A percentile compares a stretch with the other conserved stretches of the same genome.
phyloP scores from a whole-genome alignment of 208 protist genomes.

The Trypanosoma caninum region DNA sequence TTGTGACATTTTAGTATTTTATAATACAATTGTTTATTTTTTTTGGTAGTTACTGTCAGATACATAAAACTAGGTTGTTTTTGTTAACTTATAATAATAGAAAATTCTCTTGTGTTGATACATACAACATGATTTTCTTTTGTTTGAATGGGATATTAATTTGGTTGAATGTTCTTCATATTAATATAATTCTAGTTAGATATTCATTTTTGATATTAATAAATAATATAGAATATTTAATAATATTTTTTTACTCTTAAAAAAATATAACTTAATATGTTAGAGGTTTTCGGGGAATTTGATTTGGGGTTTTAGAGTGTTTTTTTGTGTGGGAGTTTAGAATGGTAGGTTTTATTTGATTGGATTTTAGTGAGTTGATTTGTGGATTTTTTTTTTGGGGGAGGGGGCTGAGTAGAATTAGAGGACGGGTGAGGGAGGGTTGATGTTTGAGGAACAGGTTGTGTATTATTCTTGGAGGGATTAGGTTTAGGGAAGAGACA shows the following conservation, averaged over 20 bases:
- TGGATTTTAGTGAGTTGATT: neutral
- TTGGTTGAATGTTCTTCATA: conserved; percentile 38
- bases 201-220: conserved; percentile 42
- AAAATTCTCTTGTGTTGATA: conserved; percentile 31
- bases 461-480: conserved; percentile 11
- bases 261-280: conserved; percentile 1
- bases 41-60: conserved; percentile 1
- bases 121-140: conserved; percentile 39
- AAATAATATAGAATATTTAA: conserved; percentile 45
- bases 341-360: neutral
- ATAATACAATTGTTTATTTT: conserved; percentile 3
- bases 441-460: too few relatives aligned
- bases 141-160: conserved; percentile 31
- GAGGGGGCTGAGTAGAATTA: too few relatives aligned
- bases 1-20: neutral
- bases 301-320: conserved; percentile 8
- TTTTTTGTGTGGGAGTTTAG: neutral
- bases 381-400: conserved; percentile 12
- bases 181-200: conserved; percentile 44
- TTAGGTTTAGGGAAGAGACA: conserved; percentile 21
- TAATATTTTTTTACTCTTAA: conserved; percentile 26
- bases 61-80: conserved; percentile 23
- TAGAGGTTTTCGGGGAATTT: conserved; percentile 6
- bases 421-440: too few relatives aligned
- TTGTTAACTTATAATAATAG: conserved; percentile 27